These are phyloP conservation scores for Grigorovia yakushimaensis DNA, from an alignment of 805 yeast species.

Conservation along the genomic window DNA sequence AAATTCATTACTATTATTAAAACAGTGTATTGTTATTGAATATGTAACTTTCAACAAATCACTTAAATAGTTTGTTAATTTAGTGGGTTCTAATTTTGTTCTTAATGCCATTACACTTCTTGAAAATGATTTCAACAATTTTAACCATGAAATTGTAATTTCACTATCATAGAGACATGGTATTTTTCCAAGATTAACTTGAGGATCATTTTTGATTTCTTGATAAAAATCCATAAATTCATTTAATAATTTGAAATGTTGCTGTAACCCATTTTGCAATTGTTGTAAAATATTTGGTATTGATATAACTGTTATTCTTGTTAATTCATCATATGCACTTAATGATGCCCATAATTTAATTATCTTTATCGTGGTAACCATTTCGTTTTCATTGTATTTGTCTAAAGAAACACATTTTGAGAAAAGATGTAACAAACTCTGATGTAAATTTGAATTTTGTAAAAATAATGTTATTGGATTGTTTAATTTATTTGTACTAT, in stretches of 20 bases:
- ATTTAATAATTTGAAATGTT: conserved; percentile 14
- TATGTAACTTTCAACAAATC: conserved; percentile 13
- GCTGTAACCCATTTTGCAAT: conserved; percentile 15
- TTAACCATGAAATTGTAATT: conserved; percentile 19
- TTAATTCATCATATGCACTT: conserved; percentile 22
- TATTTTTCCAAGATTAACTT: conserved; percentile 1
- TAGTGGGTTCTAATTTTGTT: conserved; percentile 21
- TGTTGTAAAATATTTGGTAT: conserved; percentile 13
- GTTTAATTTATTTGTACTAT: conserved; percentile 14
- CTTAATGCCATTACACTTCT: conserved; percentile 26
- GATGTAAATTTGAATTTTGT: conserved; percentile 16
- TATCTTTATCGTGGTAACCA: conserved; percentile 15
- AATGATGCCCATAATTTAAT: conserved; percentile 21
- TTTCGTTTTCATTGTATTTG: conserved; percentile 11
- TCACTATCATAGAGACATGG: conserved; percentile 22
- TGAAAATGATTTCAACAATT: conserved; percentile 26
- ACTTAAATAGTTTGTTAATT: conserved; percentile 17
- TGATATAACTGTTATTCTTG: conserved; percentile 18
- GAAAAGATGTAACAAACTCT: conserved; percentile 18
- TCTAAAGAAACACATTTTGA: conserved; percentile 14
- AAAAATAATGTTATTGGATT: conserved; percentile 21
- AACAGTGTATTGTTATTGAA: conserved; percentile 8
- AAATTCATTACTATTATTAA: conserved; percentile 15
- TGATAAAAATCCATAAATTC: conserved; percentile 11
- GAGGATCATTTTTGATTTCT: neutral